Conservation (phyloP, 441 rosid genomes). For the Erodium texanum region DNA sequence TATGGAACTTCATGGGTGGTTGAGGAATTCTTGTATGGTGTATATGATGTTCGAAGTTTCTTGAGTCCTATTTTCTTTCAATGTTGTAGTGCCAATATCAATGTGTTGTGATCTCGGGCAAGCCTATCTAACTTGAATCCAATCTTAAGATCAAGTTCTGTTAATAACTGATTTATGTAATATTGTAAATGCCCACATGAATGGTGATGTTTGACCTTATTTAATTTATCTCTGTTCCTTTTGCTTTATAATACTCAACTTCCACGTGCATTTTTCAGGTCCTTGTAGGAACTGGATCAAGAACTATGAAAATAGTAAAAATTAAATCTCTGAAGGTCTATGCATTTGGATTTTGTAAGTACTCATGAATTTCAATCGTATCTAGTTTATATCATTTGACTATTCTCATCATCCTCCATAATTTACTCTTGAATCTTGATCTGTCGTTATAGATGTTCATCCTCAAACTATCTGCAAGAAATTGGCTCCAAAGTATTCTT, state of each 20-base stretch:
- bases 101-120: too few species aligned
- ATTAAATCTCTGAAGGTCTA: conserved; percentile 72
- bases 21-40: too few species aligned
- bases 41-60: too few species aligned
- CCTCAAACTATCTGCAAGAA: conserved; percentile 70
- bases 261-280: conserved; percentile 39
- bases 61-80: too few species aligned
- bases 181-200: not conserved
- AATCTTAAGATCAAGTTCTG: not conserved
- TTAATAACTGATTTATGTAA: not conserved
- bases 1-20: too few species aligned
- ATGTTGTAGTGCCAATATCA: too few species aligned
- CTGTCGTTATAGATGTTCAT: conserved; percentile 51
- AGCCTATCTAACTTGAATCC: too few species aligned
- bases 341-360: conserved; percentile 95
- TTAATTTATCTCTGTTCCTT: not conserved
- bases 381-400: not conserved
- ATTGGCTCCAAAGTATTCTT: conserved; percentile 67
- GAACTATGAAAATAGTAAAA: conserved; percentile 71
- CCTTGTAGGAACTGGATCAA: conserved; percentile 92
- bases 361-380: conserved; percentile 20
- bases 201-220: not conserved
- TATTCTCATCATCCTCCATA: not conserved
- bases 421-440: conserved; percentile 13
- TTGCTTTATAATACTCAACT: conserved; percentile 5